Percentiles rank a stretch among this genome's conserved stretches.
phyloP scores from a whole-genome alignment of 805 yeast genomes.

The Candida koratica region DNA sequence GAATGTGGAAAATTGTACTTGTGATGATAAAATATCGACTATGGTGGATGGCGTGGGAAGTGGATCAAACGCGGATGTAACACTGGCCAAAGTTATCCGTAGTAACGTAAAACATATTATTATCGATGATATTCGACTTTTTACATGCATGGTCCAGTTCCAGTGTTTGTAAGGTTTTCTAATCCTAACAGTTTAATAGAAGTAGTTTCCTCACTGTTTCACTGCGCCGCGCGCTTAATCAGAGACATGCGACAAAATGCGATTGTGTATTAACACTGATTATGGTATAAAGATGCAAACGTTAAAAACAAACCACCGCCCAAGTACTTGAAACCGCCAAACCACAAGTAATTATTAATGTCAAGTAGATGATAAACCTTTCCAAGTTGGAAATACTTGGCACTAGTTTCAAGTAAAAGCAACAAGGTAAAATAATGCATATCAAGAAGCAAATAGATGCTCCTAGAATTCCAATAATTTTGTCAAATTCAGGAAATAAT shows the following conservation, averaged over 20 bases:
- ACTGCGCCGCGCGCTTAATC: too few species aligned
- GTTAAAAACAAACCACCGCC: conserved; percentile 34
- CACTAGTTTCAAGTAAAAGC: conserved; percentile 58
- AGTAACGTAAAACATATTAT: not conserved
- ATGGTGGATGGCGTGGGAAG: conserved; percentile 42
- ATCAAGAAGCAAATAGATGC: conserved; percentile 74
- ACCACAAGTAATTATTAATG: conserved; percentile 42
- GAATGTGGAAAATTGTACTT: conserved; percentile 64
- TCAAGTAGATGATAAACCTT: conserved; percentile 35
- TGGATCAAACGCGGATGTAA: conserved; percentile 8
- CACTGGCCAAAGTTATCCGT: conserved; percentile 1
- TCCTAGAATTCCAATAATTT: conserved; percentile 76
- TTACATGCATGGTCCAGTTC: not conserved
- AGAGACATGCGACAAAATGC: too few species aligned
- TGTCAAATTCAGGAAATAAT: conserved; percentile 73
- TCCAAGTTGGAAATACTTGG: conserved; percentile 40
- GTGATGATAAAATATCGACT: conserved; percentile 64
- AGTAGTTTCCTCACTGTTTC: too few species aligned
- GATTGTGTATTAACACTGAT: too few species aligned
- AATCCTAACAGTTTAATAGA: too few species aligned
- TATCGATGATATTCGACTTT: not conserved
- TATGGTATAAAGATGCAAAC: too few species aligned
- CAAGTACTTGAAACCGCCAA: conserved; percentile 59
- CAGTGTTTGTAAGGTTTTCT: too few species aligned
- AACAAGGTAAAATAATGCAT: conserved; percentile 73